phyloP scores from a whole-genome alignment of 176 grass and related monocot genomes.

The Alopecurus myosuroides region DNA sequence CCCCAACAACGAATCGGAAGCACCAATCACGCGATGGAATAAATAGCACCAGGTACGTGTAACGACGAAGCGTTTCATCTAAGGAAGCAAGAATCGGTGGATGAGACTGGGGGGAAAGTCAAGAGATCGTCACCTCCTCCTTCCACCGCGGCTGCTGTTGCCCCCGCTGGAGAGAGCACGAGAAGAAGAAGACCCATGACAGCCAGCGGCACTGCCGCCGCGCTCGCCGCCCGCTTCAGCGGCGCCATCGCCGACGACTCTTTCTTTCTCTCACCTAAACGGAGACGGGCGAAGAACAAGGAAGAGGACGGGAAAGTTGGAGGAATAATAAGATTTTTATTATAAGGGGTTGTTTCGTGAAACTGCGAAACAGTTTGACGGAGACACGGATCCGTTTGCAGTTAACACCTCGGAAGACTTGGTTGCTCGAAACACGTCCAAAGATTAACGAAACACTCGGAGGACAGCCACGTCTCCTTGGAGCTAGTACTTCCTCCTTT shows the following conservation, averaged over 20 bases:
- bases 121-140: conserved; percentile 19
- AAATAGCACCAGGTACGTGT: not conserved
- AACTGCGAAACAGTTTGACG: not conserved
- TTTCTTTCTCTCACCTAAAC: not conserved
- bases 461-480: not conserved
- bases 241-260: not conserved
- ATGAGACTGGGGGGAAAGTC: not conserved
- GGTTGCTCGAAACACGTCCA: not conserved
- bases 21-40: too few species aligned
- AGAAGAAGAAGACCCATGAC: not conserved
- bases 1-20: not conserved
- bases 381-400: not conserved
- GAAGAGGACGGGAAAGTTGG: not conserved
- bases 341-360: not conserved
- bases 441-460: too few species aligned
- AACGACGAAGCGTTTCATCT: not conserved
- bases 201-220: not conserved
- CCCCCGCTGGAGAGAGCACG: not conserved
- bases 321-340: not conserved
- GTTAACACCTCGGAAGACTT: not conserved
- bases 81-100: not conserved
- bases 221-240: not conserved
- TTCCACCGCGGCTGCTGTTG: not conserved
- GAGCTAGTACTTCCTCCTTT: too few species aligned
- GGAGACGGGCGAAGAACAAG: not conserved